Base-by-base conservation (phyloP, 2,329 filamentous ascomycete genomes). In the Aspergillus floridensis region DNA sequence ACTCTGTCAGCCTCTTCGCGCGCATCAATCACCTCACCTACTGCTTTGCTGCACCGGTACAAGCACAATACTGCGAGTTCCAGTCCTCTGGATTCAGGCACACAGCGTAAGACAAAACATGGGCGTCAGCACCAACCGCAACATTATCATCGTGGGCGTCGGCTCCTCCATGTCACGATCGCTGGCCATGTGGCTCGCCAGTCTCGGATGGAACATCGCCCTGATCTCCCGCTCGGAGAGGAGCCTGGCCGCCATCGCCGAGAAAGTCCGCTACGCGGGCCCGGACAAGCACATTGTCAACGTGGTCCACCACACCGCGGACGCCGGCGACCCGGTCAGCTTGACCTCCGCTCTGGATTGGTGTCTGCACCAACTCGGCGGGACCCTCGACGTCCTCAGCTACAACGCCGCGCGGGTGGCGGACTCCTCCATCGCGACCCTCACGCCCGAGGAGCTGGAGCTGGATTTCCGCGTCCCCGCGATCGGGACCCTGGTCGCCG, bases 71-170 rank as follows among this genome's bases (percentile, higher is more conserved):
- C 38, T 14, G 16, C n/a, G 4, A 44, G n/a, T 44, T 19, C 38
- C 8, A 44, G 8, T 16, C 14, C 19, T 44, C 16, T 16, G 16
- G 14, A 44, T 8, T 3, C 14, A 19, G 6, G n/a, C 16, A 19
- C 16, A 44, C 14, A 22, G 16, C 38, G 16, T n/a, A 44, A 44
- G 16, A 19, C 6, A 6, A 5, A 48, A 31, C 35, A 60, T 67
- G 51, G 57, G 56, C 44, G 47, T 53, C 35, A 60, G 61, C 49
- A 60, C 56, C 19, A 57, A 48, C 24, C 57, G 46, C 11, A 50
- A 32, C 35, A 59, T 56, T 38, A 49, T 29, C 12, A 58, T 58
- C 35, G 56, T 58, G 12, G 56, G 56, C 16, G 56, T 58, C 10
- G 56, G 56, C 3, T 58, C 49, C 48, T 12, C 22, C 38, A 58